A percentile compares a stretch with the other conserved stretches of the same genome.
Evolutionary conservation across 768 basidiomycete species (phyloP).

Genomic region (Zangia roseola): DNA sequence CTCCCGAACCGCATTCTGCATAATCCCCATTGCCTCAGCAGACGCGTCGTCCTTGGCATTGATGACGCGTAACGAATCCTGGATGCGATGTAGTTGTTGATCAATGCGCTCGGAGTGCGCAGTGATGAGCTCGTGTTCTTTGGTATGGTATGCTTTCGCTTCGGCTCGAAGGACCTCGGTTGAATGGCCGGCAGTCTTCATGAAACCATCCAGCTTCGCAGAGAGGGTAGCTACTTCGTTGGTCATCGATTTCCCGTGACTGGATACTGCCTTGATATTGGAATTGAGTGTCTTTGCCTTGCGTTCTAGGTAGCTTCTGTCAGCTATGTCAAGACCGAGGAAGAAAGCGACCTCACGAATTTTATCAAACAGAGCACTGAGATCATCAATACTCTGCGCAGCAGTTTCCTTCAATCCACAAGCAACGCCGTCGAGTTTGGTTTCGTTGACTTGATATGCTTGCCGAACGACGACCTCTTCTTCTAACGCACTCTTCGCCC

Average conservation of each 20-base stretch:
- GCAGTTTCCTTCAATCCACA: slow-evolving; percentile 61
- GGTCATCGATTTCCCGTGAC: slow-evolving; percentile 59
- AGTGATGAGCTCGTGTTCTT: slow-evolving; percentile 54
- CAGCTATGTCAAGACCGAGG: slow-evolving; percentile 1
- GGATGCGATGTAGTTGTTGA: slow-evolving; percentile 54
- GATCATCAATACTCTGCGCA: slow-evolving; percentile 67
- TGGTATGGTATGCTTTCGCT: slow-evolving; percentile 52
- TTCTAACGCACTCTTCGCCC: slow-evolving; percentile 59
- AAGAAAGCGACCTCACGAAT: slow-evolving; percentile 54
- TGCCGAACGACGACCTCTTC: slow-evolving; percentile 79
- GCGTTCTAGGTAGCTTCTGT: slow-evolving; percentile 52
- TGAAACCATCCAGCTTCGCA: slow-evolving; percentile 59
- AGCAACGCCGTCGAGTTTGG: slow-evolving; percentile 69
- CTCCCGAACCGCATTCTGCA: slow-evolving; percentile 51
- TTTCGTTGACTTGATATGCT: slow-evolving; percentile 76
- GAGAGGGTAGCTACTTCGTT: slow-evolving; percentile 53
- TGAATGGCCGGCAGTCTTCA: slow-evolving; percentile 54
- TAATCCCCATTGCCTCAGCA: slow-evolving; percentile 45
- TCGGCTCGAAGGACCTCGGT: slow-evolving; percentile 53
- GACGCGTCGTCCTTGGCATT: slow-evolving; percentile 56
- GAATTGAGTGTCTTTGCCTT: slow-evolving; percentile 60
- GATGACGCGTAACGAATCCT: slow-evolving; percentile 51
- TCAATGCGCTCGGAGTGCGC: slow-evolving; percentile 54
- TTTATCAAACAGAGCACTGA: slow-evolving; percentile 74
- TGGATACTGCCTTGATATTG: slow-evolving; percentile 64